These are phyloP conservation scores for Jatropha curcas DNA, from an alignment of 345 rosid species.

Conservation along the genomic window DNA sequence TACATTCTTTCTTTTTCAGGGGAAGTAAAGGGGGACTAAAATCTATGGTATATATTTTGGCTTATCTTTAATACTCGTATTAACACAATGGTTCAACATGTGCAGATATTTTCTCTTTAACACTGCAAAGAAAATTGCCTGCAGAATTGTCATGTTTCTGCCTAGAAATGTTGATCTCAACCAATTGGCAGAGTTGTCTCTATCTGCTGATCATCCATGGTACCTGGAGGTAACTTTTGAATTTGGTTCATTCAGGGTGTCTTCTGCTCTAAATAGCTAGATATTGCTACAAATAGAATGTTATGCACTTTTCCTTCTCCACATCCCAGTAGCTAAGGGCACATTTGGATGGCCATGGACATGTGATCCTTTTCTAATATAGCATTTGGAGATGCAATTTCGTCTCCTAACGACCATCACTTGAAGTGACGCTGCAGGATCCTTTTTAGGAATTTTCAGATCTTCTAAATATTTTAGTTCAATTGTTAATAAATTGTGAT, in stretches of 20 bases:
- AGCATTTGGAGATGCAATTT: neutral
- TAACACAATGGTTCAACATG: conserved; percentile 7
- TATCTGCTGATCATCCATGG: conserved; percentile 65
- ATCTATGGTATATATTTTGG: neutral
- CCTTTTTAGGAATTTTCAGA: neutral
- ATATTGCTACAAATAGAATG: conserved; percentile 1
- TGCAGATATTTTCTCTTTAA: conserved; percentile 67
- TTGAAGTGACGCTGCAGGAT: neutral
- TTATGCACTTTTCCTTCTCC: neutral
- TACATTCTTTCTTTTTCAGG: neutral
- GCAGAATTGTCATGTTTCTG: conserved; percentile 73
- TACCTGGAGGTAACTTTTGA: conserved; percentile 56
- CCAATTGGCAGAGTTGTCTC: conserved; percentile 81
- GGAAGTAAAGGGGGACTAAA: neutral
- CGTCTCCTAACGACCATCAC: neutral
- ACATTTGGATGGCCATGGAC: neutral
- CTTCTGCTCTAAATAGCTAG: conserved; percentile 13
- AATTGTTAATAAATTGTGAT: neutral
- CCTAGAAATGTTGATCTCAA: conserved; percentile 78
- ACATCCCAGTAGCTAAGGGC: neutral
- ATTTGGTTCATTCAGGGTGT: neutral
- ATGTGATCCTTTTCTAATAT: neutral
- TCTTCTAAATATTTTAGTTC: neutral
- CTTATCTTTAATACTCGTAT: neutral
- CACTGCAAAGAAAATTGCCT: conserved; percentile 60